phyloP scores from a whole-genome alignment of 106 monocot species.

The Acorus calamus region DNA sequence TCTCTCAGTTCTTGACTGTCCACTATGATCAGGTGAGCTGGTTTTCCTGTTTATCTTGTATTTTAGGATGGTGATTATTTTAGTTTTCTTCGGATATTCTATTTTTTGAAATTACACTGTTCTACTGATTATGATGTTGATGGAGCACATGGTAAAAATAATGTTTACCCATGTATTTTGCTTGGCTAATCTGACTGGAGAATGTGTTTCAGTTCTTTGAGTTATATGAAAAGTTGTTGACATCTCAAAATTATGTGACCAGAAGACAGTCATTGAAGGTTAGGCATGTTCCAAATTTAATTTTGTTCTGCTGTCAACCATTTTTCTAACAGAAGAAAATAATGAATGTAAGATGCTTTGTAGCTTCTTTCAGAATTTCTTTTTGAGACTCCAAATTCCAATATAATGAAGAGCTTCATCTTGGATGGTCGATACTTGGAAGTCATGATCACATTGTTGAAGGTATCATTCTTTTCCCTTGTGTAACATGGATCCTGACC shows the following conservation, averaged over 20 bases:
- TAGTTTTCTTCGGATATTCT: background rate
- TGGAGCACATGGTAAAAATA: background rate
- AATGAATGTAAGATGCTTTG: slow-evolving; percentile 5
- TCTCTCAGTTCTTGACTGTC: slow-evolving; percentile 64
- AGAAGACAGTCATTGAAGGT: slow-evolving; percentile 98
- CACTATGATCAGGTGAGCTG: slow-evolving; percentile 70
- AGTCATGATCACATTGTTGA: slow-evolving; percentile 69
- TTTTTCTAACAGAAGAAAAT: slow-evolving; percentile 4
- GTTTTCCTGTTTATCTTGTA: background rate
- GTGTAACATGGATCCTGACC: background rate
- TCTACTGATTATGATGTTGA: no score
- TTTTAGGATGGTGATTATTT: background rate
- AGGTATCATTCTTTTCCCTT: slow-evolving; percentile 37
- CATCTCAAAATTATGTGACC: slow-evolving; percentile 86
- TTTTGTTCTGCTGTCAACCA: background rate
- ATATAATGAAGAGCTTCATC: slow-evolving; percentile 94
- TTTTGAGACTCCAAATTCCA: slow-evolving; percentile 82
- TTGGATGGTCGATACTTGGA: slow-evolving; percentile 58
- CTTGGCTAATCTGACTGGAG: slow-evolving; percentile 9
- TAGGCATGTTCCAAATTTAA: slow-evolving; percentile 6
- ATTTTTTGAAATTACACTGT: background rate
- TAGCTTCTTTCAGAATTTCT: slow-evolving; percentile 96
- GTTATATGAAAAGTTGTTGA: slow-evolving; percentile 63
- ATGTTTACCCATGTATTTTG: background rate
- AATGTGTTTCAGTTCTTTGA: slow-evolving; percentile 80